A percentile compares a stretch with the other conserved stretches of the same genome.
Conservation (phyloP, 2,329 filamentous ascomycete genomes). For the Periconia sp. region DNA sequence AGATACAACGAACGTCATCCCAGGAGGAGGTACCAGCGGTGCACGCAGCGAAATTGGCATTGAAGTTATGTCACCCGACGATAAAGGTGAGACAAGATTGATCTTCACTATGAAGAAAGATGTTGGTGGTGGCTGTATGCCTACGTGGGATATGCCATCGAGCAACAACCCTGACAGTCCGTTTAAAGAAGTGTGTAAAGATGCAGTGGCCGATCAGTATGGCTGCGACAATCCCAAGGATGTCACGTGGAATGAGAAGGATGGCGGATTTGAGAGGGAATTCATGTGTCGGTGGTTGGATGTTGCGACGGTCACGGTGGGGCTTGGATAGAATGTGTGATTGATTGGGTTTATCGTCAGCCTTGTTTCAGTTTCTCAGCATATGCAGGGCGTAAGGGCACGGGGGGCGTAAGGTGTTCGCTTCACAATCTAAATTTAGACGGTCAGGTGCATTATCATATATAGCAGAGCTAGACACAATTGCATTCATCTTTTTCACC, state of each 20-base stretch:
- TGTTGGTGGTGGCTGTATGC: conserved; percentile 7
- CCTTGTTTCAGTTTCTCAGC: neutral
- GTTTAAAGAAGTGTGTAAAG: neutral
- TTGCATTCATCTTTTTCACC: too few species aligned
- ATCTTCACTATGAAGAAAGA: conserved; percentile 5
- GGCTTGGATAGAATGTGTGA: conserved; percentile 1
- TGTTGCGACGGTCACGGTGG: neutral
- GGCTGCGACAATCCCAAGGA: conserved; percentile 10
- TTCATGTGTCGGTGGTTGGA: conserved; percentile 10
- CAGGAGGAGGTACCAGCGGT: conserved; percentile 4
- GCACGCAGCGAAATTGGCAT: conserved; percentile 7
- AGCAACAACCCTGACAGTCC: conserved; percentile 6
- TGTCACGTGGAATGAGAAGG: conserved; percentile 3
- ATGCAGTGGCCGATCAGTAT: conserved; percentile 2
- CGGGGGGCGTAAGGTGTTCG: too few species aligned
- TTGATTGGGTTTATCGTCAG: neutral
- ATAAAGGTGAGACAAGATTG: conserved; percentile 10
- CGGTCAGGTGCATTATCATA: too few species aligned
- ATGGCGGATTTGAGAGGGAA: conserved; percentile 7
- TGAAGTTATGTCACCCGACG: conserved; percentile 1
- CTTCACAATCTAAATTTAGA: neutral
- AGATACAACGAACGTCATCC: conserved; percentile 7
- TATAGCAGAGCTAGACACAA: too few species aligned
- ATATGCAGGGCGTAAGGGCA: neutral
- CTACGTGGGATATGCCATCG: conserved; percentile 4